Conservation (phyloP, 2,329 filamentous ascomycete species). For the Neofusicoccum cordaticola region DNA sequence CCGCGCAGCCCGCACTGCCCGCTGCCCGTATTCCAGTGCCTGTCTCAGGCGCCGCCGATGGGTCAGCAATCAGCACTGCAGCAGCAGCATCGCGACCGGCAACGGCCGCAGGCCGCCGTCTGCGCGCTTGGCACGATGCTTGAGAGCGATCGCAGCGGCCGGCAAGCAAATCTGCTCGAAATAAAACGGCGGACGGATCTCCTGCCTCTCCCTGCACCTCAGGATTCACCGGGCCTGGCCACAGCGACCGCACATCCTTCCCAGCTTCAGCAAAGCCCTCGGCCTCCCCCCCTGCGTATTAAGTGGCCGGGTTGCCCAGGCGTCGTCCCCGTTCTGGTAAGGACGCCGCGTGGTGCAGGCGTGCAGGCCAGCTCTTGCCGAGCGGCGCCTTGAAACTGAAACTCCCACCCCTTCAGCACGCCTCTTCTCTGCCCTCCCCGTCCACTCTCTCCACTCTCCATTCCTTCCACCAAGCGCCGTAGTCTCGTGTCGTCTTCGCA, state of each 20-base stretch:
- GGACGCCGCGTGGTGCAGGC: conserved; percentile 13
- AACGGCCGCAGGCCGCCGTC: background rate
- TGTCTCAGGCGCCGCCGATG: conserved; percentile 4
- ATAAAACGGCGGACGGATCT: conserved; percentile 13
- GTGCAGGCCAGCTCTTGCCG: conserved; percentile 14
- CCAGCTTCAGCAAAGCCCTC: background rate
- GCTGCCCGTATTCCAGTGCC: background rate
- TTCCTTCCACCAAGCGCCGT: conserved; percentile 10
- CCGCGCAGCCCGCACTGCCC: conserved; percentile 3
- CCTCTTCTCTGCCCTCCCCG: conserved; percentile 11
- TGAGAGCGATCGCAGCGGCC: conserved; percentile 13
- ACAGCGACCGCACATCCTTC: conserved; percentile 5
- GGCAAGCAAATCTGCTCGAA: conserved; percentile 12
- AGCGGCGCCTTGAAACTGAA: conserved; percentile 16
- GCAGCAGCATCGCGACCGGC: background rate
- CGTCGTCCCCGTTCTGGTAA: conserved; percentile 11
- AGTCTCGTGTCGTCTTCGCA: background rate
- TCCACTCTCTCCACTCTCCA: conserved; percentile 11
- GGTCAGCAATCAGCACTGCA: background rate
- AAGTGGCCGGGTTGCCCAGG: conserved; percentile 8
- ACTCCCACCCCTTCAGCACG: conserved; percentile 14
- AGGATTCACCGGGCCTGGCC: conserved; percentile 15
- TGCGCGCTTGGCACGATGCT: conserved; percentile 7
- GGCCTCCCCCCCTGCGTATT: conserved; percentile 12
- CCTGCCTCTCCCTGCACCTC: conserved; percentile 8